Base-by-base conservation (phyloP, 345 rosid species). In the Anacardium occidentale region DNA sequence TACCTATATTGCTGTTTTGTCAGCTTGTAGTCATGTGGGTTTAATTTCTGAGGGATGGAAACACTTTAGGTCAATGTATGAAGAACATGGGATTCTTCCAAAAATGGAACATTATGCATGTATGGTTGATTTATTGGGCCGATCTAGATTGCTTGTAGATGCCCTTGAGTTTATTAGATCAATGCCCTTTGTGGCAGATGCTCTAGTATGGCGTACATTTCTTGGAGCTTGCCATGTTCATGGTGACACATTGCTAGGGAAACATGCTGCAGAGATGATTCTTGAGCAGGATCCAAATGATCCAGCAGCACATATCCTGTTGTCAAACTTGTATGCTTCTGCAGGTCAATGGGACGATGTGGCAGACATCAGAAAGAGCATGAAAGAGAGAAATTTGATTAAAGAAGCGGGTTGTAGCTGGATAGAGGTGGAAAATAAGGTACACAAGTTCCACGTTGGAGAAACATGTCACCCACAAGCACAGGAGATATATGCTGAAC, bases 341-440 rank as follows among this genome's bases (percentile, higher is more conserved):
- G 61, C 81, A n/a, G 88, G 90, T 34, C 83, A 77, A 66, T 91
- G 95, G 95, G 86, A 86, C 55, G 81, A 84, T 12, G 83, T 83
- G 62, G 77, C 84, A 13, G 75, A 76, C 47, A 72, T 85, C 75
- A 84, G 97, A 74, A 89, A 80, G 76, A 81, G 51, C 68, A 88
- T 91, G 95, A 90, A 85, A 78, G 78, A 78, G 76, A 77, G 74
- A 64, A 84, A 84, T 69, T 76, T 90, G 76, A 78, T 68, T 22
- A 91, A 91, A 75, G 93, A 91, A 84, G 91, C 93, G 56, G 95
- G 95, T 59, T 88, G 86, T 56, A 88, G 97, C 70, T 90, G 97
- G 93, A 80, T 91, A 60, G 95, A 91, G 75, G 88, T 85, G 62
- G 87, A 77, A 66, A 83, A 84, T 63, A 79, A 77, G 70, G 81